These are phyloP conservation scores for Bipolaris bicolor DNA, from an alignment of 2,329 filamentous ascomycete species.

Conservation along the genomic window DNA sequence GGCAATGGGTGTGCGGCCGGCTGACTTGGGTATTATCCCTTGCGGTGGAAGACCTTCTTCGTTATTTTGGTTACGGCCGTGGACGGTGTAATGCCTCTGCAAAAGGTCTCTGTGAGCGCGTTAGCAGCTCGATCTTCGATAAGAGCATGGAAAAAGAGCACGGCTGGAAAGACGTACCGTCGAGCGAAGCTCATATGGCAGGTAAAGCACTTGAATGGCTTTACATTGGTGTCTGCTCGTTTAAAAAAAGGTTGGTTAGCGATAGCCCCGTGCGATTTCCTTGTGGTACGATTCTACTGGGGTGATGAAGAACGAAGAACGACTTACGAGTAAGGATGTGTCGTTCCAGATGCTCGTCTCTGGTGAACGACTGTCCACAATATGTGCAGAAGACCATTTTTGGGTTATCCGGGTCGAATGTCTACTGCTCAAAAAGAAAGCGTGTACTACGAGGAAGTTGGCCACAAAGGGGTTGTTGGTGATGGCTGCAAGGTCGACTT, in stretches of 20 bases:
- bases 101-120: constrained; percentile 53
- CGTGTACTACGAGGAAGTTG: constrained; percentile 1
- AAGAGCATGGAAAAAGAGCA: constrained; percentile 7
- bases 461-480: background rate
- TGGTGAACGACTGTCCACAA: constrained; percentile 60
- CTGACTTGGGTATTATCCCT: constrained; percentile 60
- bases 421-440: constrained; percentile 6
- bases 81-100: constrained; percentile 60
- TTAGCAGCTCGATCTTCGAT: constrained; percentile 17
- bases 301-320: background rate
- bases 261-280: background rate
- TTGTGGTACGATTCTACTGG: background rate
- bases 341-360: constrained; percentile 60
- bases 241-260: constrained; percentile 3
- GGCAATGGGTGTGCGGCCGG: constrained; percentile 59
- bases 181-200: constrained; percentile 62
- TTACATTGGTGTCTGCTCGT: constrained; percentile 58
- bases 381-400: constrained; percentile 62
- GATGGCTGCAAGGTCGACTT: background rate
- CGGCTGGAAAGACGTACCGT: constrained; percentile 47
- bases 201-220: constrained; percentile 61
- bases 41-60: constrained; percentile 56
- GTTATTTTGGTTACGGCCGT: constrained; percentile 58
- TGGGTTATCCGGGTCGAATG: constrained; percentile 3
- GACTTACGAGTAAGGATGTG: constrained; percentile 60